phyloP scores from a whole-genome alignment of 768 basidiomycete species.

The Pleurotus giganteus region DNA sequence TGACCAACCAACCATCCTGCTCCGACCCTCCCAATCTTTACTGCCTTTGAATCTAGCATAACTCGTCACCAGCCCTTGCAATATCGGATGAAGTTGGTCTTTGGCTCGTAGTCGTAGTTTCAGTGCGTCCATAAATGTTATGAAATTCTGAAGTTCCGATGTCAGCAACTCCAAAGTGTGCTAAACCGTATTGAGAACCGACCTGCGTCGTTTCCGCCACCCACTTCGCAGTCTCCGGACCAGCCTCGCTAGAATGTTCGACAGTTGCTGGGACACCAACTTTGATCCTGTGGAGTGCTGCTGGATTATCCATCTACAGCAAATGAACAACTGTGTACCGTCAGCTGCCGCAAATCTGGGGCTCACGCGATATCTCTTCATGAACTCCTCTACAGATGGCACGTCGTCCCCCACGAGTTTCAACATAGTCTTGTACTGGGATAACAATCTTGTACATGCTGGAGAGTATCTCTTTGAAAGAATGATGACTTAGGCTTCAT shows the following conservation, averaged over 20 bases:
- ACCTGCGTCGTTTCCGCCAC: conserved; percentile 98
- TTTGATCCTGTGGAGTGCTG: conserved; percentile 84
- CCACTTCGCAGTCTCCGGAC: conserved; percentile 93
- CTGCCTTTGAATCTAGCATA: conserved; percentile 94
- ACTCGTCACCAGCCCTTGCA: conserved; percentile 93
- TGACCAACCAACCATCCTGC: conserved; percentile 94
- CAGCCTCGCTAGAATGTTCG: conserved; percentile 91
- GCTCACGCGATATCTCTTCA: conserved; percentile 80
- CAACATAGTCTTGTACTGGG: conserved; percentile 96
- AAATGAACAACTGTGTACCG: not conserved
- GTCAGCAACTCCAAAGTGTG: not conserved
- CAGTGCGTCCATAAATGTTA: conserved; percentile 98
- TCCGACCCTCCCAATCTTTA: conserved; percentile 95
- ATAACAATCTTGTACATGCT: conserved; percentile 89
- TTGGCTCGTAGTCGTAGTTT: conserved; percentile 93
- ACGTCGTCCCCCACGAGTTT: conserved; percentile 93
- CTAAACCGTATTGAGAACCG: conserved; percentile 9
- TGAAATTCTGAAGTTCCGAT: conserved; percentile 78
- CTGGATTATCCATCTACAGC: conserved; percentile 84
- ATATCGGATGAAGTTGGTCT: conserved; percentile 91
- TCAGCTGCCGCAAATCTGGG: not conserved
- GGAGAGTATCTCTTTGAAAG: conserved; percentile 84
- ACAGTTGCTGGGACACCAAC: conserved; percentile 97
- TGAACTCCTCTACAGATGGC: conserved; percentile 84
- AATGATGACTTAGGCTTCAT: conserved; percentile 20